Evolutionary conservation across 768 basidiomycete genomes (phyloP), one percentile per base, ranked within the genome.

Genomic region (Trametes coccinea): DNA sequence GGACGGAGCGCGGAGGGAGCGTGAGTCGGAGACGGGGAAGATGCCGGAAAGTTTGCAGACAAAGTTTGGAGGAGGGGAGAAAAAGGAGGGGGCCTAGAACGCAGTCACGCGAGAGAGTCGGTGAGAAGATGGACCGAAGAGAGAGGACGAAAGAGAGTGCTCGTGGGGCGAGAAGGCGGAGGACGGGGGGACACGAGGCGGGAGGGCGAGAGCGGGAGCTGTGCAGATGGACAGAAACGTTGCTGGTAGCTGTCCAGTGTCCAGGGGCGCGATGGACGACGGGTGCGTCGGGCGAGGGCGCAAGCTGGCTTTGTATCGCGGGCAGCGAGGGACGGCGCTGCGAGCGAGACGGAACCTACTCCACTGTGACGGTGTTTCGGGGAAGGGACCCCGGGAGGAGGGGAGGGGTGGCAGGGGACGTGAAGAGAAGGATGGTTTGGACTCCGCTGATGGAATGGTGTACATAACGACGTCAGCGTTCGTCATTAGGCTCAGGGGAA

Each of bases 391-490:
- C 62, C 62, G 56, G 60, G 44, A 31, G 29, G 48, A 22, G 22
- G 22, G 34, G 14, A n/a, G 56, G 44, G 61, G 57, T 62, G 48
- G 48, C 40, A 39, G 62, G 59, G 64, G 51, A 14, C 47, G 0
- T 16, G 8, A 29, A 11, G 41, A 27, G 16, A 27, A 43, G 9
- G 47, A 57, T 47, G 53, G 60, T 65, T 67, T 62, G 60, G 60
- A 59, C 53, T 61, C 64, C 61, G 64, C 64, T 55, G 49, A 64
- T 64, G 60, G 60, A 43, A 52, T 41, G 61, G 63, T 62, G 59
- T 67, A 67, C 64, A 67, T 67, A 67, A 67, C 67, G 67, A 67
- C 67, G 67, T 67, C 67, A 67, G 67, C 64, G 59, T 65, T 67
- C 67, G 67, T 67, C 67, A 67, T 67, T 57, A 46, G 61, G 56